Evolutionary conservation across 2,329 filamentous ascomycete species (phyloP).

Genomic region (Dichotomopilus funicola): DNA sequence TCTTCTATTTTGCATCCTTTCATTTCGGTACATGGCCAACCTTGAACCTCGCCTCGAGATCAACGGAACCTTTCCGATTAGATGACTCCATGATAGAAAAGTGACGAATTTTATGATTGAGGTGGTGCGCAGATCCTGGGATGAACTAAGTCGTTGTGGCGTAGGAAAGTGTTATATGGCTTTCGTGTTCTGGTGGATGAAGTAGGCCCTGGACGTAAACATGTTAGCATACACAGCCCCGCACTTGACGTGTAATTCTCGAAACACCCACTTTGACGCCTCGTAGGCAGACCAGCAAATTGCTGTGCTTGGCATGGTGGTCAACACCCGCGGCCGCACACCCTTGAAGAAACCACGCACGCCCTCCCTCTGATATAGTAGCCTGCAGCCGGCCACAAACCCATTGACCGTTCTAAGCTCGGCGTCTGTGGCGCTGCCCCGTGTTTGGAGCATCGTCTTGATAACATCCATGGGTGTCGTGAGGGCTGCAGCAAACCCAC

Average conservation of each 20-base stretch:
- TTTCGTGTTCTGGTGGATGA: slow-evolving; percentile 52
- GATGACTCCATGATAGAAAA: no score
- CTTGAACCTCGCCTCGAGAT: not conserved
- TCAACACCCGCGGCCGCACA: slow-evolving; percentile 82
- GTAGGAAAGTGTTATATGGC: slow-evolving; percentile 15
- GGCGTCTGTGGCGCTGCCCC: slow-evolving; percentile 69
- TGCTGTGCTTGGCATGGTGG: slow-evolving; percentile 97
- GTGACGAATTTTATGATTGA: not conserved
- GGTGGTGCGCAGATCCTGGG: not conserved
- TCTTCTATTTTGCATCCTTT: not conserved
- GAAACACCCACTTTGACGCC: slow-evolving; percentile 54
- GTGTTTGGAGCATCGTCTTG: slow-evolving; percentile 93
- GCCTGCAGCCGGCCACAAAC: slow-evolving; percentile 67
- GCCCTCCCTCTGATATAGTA: slow-evolving; percentile 80
- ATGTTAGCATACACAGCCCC: slow-evolving; percentile 13
- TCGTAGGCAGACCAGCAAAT: slow-evolving; percentile 90
- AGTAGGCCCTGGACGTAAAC: slow-evolving; percentile 45
- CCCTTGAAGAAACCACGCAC: slow-evolving; percentile 87
- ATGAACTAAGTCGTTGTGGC: not conserved
- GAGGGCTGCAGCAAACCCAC: slow-evolving; percentile 85
- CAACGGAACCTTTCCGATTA: no score
- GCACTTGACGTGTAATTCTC: not conserved
- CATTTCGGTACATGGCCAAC: not conserved
- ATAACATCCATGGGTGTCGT: slow-evolving; percentile 97
- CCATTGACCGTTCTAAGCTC: slow-evolving; percentile 83